Base-by-base conservation (phyloP, 345 rosid genomes). In the Hypericum perforatum region DNA sequence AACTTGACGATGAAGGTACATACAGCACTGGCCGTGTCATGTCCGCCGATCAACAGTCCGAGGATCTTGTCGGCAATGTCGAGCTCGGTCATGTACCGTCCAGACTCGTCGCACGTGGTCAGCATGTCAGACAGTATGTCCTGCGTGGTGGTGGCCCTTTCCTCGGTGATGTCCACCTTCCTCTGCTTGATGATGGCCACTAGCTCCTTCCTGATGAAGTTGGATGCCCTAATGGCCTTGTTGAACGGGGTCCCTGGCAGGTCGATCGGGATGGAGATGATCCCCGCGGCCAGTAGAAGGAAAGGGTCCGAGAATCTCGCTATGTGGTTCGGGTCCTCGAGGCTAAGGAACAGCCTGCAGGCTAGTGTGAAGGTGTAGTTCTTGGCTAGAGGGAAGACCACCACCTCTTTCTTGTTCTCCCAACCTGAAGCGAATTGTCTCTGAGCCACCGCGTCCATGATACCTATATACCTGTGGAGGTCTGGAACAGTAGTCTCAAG, bases 11-110 rank as follows among this genome's bases (percentile, higher is more conserved):
- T 43, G 61, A 69, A 69, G 44, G 74, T 69, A 22, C 69, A 73
- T 43, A 69, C 70, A 37, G 66, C 68, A 41, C 74, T 69, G 16
- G 78, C 71, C 0, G 74, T 73, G 53, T 73, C 69, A 49, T 73
- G 74, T n/a, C 78, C 71, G 5, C 74, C 78, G 49, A 73, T 52
- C 52, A 69, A 52, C 38, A 73, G 37, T 0, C 71, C 74, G 2
- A 73, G 63, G 43, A 73, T 73, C 60, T 73, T 73, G 32, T 73
- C 65, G 4, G 74, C 71, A 12, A 65, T 59, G 2, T 73, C 74
- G 6, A 48, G 39, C 60, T 73, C 74, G 43, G 47, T 63, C 71
- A 73, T 73, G 62, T 13, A 65, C 66, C 41, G 16, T 44, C 78
- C 74, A n/a, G 63, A 49, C 32, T 69, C 71, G 37, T 61, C 71